Base-by-base conservation (phyloP, 2,329 filamentous ascomycete genomes). In the Colletotrichum sojae region DNA sequence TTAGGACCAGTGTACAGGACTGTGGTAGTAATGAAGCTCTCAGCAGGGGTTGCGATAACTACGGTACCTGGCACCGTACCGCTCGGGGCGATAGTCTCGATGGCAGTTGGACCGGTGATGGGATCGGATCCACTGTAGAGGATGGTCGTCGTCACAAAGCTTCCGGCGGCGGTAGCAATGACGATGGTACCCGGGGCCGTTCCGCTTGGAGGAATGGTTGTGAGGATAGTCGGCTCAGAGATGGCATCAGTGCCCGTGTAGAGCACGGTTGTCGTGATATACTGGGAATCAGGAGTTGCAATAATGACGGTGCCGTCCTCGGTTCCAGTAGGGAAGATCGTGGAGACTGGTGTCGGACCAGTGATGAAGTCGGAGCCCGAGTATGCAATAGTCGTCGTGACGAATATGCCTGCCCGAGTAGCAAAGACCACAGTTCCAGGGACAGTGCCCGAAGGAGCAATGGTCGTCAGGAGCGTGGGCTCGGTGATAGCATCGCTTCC, bases 121-220 rank as follows among this genome's bases (percentile, higher is more conserved):
- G 59, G 55, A 5, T 31, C 46, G 13, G 36, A 25, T 2, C 59
- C 66, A 2, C 46, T 68, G 22, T 56, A 45, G 40, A 66, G 65
- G 3, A 39, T 48, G 16, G 66, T 65, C 5, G 69, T 54, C 4
- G 68, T 71, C 5, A 69, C 40, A 43, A 61, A 68, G 16, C 40
- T 57, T 5, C 13, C 16, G 9, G 31, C 63, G 3, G 66, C 59
- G 4, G 49, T 51, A 4, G 59, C 55, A 4, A 70, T 18, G 10
- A 71, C 36, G 15, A 70, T 52, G 6, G 56, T 63, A 1, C 71
- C 69, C 15, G 70, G 61, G 3, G 9, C 45, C 4, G 71, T 60
- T 3, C 60, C 58, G 39, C 49, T 63, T 36, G 59, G 64, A 1
- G 51, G 31, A 8, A 64, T 58, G 15, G 63, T 68, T 20, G 59